Base-by-base conservation (phyloP, 2,329 filamentous ascomycete species). In the Trichoderma afroharzianum region DNA sequence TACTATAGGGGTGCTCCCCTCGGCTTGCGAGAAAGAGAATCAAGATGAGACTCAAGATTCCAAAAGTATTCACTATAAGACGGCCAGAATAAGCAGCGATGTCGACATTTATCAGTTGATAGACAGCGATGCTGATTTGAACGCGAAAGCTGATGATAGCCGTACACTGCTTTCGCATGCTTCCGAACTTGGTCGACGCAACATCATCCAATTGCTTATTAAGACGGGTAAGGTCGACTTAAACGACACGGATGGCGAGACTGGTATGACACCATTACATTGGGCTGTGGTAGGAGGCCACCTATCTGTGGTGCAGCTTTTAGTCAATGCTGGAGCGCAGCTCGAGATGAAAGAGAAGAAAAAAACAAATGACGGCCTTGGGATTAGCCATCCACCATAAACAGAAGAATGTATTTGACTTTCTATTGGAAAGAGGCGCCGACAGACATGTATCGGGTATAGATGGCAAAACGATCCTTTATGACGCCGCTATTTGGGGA, bases 341-440 rank as follows among this genome's bases (percentile, higher is more conserved):
- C 43, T 50, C n/a, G 43, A 50, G 8, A 21, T 12, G 0, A 50
- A 50, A 21, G 43, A 50, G 2, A 43, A 9, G 39, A 0, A 9
- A 43, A n/a, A n/a, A n/a, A n/a, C 39, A n/a, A 8, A 43, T 43
- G 15, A 50, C 43, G 1, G 18, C 43, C 1, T 21, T 50, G 2
- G 43, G 1, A 21, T 12, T 6, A 21, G 9, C n/a, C 4, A 50
- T 50, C 0, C 0, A 1, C 18, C 0, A 50, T 11, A 0, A 3
- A 0, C n/a, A n/a, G 9, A 50, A 50, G 4, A 4, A 21, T 6
- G 1, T 50, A 1, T 9, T 6, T 21, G n/a, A 50, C 0, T 6
- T 50, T 12, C n/a, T 50, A 6, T 5, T 50, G 0, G 4, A 21
- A 21, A 21, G 4, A 50, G 9, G 2, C 9, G 43, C 43, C n/a